phyloP scores from a whole-genome alignment of 257 asterid species.

The Solanum medicagineum region DNA sequence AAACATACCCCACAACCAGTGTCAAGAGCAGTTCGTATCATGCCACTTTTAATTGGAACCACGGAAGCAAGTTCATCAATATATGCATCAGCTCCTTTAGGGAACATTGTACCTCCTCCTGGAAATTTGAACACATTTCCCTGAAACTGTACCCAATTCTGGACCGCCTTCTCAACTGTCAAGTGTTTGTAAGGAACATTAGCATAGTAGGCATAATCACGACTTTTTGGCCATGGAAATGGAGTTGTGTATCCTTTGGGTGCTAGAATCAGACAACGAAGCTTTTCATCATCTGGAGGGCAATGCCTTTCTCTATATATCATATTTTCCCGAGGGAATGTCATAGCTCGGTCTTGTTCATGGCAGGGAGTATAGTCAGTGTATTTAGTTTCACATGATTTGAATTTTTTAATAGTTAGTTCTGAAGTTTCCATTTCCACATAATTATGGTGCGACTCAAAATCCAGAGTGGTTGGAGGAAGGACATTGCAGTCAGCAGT shows the following conservation, averaged over 20 bases:
- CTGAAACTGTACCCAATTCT: slow-evolving; percentile 78
- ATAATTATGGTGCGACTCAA: slow-evolving; percentile 65
- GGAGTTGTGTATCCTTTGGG: slow-evolving; percentile 74
- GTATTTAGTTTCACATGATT: slow-evolving; percentile 49
- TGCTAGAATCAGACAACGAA: slow-evolving; percentile 75
- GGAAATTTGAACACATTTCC: slow-evolving; percentile 85
- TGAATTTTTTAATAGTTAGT: slow-evolving; percentile 36
- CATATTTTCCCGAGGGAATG: slow-evolving; percentile 80
- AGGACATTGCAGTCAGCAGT: slow-evolving; percentile 43
- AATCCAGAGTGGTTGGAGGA: slow-evolving; percentile 35
- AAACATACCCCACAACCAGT: slow-evolving; percentile 89
- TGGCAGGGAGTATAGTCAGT: slow-evolving; percentile 91
- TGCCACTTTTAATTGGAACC: slow-evolving; percentile 58
- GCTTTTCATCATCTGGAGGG: slow-evolving; percentile 62
- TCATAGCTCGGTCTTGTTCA: slow-evolving; percentile 91
- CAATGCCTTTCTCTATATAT: slow-evolving; percentile 88
- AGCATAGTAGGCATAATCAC: slow-evolving; percentile 77
- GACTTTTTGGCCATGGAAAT: slow-evolving; percentile 94
- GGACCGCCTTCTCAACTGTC: slow-evolving; percentile 83
- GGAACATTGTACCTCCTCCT: slow-evolving; percentile 97
- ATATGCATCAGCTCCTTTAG: slow-evolving; percentile 86
- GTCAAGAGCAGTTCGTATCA: slow-evolving; percentile 78
- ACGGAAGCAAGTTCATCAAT: slow-evolving; percentile 70
- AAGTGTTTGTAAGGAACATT: slow-evolving; percentile 79
- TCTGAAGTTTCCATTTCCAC: slow-evolving; percentile 46